Evolutionary conservation across 2,329 filamentous ascomycete species (phyloP).

Genomic region (Ambrosiella xylebori): DNA sequence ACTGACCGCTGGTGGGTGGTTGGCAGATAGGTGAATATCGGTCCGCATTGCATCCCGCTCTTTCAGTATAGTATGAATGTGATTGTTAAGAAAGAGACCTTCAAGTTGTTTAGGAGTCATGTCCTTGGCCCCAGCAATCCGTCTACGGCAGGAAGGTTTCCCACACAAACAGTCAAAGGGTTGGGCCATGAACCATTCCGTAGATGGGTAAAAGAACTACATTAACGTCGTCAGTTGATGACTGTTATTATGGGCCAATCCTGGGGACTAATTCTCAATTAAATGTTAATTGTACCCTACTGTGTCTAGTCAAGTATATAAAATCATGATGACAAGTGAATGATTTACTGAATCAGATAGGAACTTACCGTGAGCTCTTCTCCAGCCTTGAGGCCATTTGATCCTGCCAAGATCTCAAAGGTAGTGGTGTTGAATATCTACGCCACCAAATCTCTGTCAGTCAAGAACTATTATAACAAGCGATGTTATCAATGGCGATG

Average conservation of each 20-base stretch:
- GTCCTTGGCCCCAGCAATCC: slow-evolving; percentile 44
- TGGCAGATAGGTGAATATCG: slow-evolving; percentile 17
- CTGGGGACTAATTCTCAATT: too few relatives aligned
- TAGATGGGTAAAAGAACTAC: slow-evolving; percentile 58
- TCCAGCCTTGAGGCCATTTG: slow-evolving; percentile 34
- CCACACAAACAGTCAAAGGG: slow-evolving; percentile 50
- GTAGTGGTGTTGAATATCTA: slow-evolving; percentile 44
- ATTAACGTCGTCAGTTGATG: not conserved
- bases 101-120: slow-evolving; percentile 37
- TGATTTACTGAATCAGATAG: not conserved
- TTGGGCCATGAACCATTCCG: slow-evolving; percentile 59
- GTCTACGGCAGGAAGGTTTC: slow-evolving; percentile 38
- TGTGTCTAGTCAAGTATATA: too few relatives aligned
- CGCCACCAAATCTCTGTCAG: not conserved
- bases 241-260: not conserved
- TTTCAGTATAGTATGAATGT: slow-evolving; percentile 39
- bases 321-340: too few relatives aligned
- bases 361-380: slow-evolving; percentile 39
- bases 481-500: too few relatives aligned
- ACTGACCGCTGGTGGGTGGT: slow-evolving; percentile 19
- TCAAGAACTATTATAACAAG: too few relatives aligned
- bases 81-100: slow-evolving; percentile 43
- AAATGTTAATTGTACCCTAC: too few relatives aligned
- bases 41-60: slow-evolving; percentile 18
- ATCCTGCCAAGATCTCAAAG: slow-evolving; percentile 39